Conservation (phyloP, 2,329 filamentous ascomycete species). For the Aspergillus brunneoviolaceus region DNA sequence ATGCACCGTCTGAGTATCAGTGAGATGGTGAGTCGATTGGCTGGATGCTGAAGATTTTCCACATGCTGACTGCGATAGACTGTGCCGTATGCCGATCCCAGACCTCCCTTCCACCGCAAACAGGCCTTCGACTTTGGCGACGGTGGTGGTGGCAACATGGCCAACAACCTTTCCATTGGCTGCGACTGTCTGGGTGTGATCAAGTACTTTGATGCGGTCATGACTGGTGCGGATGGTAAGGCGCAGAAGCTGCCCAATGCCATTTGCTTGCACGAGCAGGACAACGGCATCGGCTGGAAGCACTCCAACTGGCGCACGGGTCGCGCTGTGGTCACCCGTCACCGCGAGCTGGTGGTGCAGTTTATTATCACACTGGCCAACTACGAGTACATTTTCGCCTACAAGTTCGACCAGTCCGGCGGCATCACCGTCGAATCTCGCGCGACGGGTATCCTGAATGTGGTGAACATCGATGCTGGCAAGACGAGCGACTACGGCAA, state of each 20-base stretch:
- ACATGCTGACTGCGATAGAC: slow-evolving; percentile 21
- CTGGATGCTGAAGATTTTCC: neutral
- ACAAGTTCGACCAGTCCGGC: slow-evolving; percentile 54
- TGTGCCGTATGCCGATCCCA: slow-evolving; percentile 66
- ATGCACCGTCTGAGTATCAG: slow-evolving; percentile 66
- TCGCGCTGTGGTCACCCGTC: slow-evolving; percentile 59
- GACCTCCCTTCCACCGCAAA: slow-evolving; percentile 66
- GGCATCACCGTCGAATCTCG: slow-evolving; percentile 64
- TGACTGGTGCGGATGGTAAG: slow-evolving; percentile 55
- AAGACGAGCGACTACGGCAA: slow-evolving; percentile 64
- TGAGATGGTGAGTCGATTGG: slow-evolving; percentile 58
- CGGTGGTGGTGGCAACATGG: slow-evolving; percentile 63
- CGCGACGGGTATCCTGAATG: slow-evolving; percentile 67
- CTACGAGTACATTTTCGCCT: slow-evolving; percentile 51
- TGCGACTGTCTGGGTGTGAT: slow-evolving; percentile 61
- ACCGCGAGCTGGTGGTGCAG: slow-evolving; percentile 63
- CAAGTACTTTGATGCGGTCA: slow-evolving; percentile 62
- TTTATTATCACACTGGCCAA: slow-evolving; percentile 65
- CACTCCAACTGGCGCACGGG: slow-evolving; percentile 68
- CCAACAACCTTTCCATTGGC: slow-evolving; percentile 62
- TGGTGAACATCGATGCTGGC: slow-evolving; percentile 61
- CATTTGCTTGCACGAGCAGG: slow-evolving; percentile 66
- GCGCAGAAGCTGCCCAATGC: slow-evolving; percentile 60
- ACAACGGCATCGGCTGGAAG: slow-evolving; percentile 66
- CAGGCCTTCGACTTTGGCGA: slow-evolving; percentile 73